Percentiles rank a stretch among this genome's conserved stretches.
Evolutionary conservation across 352 stramenopile genomes (phyloP).

Genomic region (Globisporangium sylvaticum): DNA sequence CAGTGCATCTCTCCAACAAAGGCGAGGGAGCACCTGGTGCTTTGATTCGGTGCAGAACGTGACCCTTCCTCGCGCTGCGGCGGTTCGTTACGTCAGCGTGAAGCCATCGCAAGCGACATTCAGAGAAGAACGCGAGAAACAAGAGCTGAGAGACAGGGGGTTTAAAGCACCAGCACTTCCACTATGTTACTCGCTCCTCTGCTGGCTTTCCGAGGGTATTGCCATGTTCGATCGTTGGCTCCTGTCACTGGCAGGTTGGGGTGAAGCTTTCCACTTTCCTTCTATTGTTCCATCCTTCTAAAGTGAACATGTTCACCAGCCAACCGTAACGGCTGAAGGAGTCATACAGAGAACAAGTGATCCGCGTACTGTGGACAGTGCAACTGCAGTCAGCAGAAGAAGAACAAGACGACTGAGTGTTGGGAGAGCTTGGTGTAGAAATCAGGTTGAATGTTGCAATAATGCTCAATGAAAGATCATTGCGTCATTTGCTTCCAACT

Average conservation of each 20-base stretch:
- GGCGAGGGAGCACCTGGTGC: background rate
- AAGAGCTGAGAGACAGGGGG: too few relatives aligned
- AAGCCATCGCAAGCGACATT: background rate
- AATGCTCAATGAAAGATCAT: background rate
- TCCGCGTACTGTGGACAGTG: constrained; percentile 1
- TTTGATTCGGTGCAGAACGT: background rate
- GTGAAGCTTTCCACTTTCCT: too few relatives aligned
- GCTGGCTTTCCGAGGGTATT: background rate
- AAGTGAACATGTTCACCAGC: background rate
- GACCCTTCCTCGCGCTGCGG: background rate
- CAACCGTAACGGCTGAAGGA: background rate
- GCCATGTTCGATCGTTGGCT: background rate
- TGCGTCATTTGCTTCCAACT: background rate
- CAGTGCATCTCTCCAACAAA: background rate
- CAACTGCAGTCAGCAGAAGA: constrained; percentile 1
- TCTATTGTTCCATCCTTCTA: background rate
- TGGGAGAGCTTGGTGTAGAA: too few relatives aligned
- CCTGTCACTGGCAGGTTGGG: background rate
- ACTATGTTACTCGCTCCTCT: too few relatives aligned
- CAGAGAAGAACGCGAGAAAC: background rate
- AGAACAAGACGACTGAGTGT: too few relatives aligned
- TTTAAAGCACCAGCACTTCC: too few relatives aligned
- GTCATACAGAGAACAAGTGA: background rate
- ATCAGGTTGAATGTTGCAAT: background rate
- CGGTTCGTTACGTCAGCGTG: background rate